These are phyloP conservation scores for Lentinula novae-zelandiae DNA, from an alignment of 1,284 basidiomycete species.

Conservation along the genomic window DNA sequence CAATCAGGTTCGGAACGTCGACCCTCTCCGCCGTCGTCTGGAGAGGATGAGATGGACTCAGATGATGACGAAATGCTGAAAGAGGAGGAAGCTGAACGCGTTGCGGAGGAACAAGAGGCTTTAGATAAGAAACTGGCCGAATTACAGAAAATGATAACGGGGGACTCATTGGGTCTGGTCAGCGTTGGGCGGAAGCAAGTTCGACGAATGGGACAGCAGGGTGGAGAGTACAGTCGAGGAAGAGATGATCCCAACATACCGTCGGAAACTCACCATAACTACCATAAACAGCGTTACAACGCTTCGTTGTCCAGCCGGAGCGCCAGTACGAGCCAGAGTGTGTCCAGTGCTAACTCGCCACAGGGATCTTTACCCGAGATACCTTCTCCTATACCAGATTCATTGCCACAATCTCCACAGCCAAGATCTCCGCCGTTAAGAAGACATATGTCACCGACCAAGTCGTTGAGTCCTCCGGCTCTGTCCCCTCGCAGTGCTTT, in stretches of 20 bases:
- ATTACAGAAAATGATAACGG: slow-evolving; percentile 67
- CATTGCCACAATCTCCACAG: slow-evolving; percentile 23
- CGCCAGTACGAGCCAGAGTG: slow-evolving; percentile 62
- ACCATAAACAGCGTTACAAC: neutral
- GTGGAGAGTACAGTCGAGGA: neutral
- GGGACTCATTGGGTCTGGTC: slow-evolving; percentile 67
- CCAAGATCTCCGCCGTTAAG: slow-evolving; percentile 42
- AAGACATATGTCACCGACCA: slow-evolving; percentile 49
- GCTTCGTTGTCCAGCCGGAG: slow-evolving; percentile 19
- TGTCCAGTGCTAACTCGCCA: slow-evolving; percentile 67
- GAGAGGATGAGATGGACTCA: slow-evolving; percentile 45
- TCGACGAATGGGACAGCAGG: neutral
- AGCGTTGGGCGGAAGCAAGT: slow-evolving; percentile 34
- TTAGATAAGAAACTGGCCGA: slow-evolving; percentile 62
- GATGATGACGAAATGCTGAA: slow-evolving; percentile 57
- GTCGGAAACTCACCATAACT: slow-evolving; percentile 29
- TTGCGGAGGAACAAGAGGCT: slow-evolving; percentile 62
- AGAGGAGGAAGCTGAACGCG: slow-evolving; percentile 63
- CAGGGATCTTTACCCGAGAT: slow-evolving; percentile 76
- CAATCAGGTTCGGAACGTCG: slow-evolving; percentile 17
- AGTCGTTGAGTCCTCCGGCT: slow-evolving; percentile 58
- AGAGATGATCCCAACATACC: neutral
- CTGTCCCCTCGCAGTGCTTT: slow-evolving; percentile 49
- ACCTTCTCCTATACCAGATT: slow-evolving; percentile 59
- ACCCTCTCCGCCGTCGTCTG: slow-evolving; percentile 44